These are phyloP conservation scores for Penicillium paradoxum DNA, from an alignment of 495 filamentous ascomycete species.

Conservation along the genomic window DNA sequence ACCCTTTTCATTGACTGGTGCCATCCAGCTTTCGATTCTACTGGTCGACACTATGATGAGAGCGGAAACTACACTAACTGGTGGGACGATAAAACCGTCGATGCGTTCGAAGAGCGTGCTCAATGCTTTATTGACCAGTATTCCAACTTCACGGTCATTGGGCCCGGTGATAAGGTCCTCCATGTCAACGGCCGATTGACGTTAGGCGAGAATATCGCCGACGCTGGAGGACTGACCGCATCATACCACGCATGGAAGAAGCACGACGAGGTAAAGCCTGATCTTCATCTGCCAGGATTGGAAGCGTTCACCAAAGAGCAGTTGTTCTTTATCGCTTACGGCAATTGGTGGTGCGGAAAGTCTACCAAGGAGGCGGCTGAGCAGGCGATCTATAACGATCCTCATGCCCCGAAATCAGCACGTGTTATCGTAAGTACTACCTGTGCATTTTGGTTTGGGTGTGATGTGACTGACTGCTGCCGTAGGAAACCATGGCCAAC, in stretches of 20 bases:
- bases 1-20: constrained; percentile 1
- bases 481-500: constrained; percentile 58
- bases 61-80: constrained; percentile 63
- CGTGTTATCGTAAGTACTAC: constrained; percentile 50
- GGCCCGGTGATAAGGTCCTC: constrained; percentile 47
- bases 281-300: constrained; percentile 58
- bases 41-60: constrained; percentile 62
- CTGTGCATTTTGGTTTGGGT: background rate
- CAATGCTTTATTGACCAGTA: constrained; percentile 72
- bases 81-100: constrained; percentile 64
- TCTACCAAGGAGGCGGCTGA: constrained; percentile 51
- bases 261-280: constrained; percentile 47
- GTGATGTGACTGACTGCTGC: constrained; percentile 13
- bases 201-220: constrained; percentile 71
- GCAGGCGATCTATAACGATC: constrained; percentile 55
- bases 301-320: constrained; percentile 63
- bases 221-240: constrained; percentile 64
- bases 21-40: constrained; percentile 60
- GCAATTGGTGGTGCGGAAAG: constrained; percentile 66
- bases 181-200: constrained; percentile 67
- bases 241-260: constrained; percentile 65
- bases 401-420: constrained; percentile 57
- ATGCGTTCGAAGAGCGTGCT: constrained; percentile 57
- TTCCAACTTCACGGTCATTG: constrained; percentile 54
- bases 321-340: constrained; percentile 66